Conservation (phyloP, 2,329 filamentous ascomycete species). For the Anthostomella pinea region DNA sequence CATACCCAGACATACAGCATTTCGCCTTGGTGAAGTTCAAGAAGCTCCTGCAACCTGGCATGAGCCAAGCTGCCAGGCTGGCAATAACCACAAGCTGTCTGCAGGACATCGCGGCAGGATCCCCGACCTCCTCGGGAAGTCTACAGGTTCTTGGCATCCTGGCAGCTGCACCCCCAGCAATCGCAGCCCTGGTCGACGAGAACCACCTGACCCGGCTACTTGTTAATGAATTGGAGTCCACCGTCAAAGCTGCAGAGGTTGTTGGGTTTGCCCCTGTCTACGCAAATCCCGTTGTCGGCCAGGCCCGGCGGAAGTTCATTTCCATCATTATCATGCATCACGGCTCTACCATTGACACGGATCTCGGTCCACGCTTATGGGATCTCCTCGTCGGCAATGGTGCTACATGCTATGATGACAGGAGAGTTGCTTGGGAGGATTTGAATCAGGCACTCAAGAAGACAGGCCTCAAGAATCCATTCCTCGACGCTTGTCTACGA, state of each 20-base stretch:
- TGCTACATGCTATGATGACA: slow-evolving; percentile 57
- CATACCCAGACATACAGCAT: slow-evolving; percentile 59
- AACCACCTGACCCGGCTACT: slow-evolving; percentile 61
- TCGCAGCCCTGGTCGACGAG: slow-evolving; percentile 57
- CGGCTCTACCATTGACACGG: slow-evolving; percentile 60
- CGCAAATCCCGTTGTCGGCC: slow-evolving; percentile 46
- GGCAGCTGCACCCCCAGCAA: slow-evolving; percentile 48
- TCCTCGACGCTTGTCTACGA: slow-evolving; percentile 51
- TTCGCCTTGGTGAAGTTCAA: slow-evolving; percentile 62
- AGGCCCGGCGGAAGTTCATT: slow-evolving; percentile 56
- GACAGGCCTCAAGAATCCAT: slow-evolving; percentile 49
- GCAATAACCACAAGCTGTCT: slow-evolving; percentile 66
- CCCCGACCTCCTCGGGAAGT: slow-evolving; percentile 67
- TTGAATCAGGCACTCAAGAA: slow-evolving; percentile 49
- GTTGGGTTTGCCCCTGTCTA: slow-evolving; percentile 44
- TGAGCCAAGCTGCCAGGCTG: slow-evolving; percentile 52
- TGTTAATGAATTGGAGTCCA: slow-evolving; percentile 62
- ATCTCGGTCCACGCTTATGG: slow-evolving; percentile 67
- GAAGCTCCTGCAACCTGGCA: slow-evolving; percentile 56
- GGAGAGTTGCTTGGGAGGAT: slow-evolving; percentile 67
- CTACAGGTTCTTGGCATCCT: slow-evolving; percentile 60
- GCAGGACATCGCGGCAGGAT: slow-evolving; percentile 62
- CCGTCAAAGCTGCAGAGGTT: slow-evolving; percentile 41
- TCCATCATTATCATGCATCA: slow-evolving; percentile 54
- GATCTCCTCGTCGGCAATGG: slow-evolving; percentile 65